A percentile compares a stretch with the other conserved stretches of the same genome.
Conservation (phyloP, 148 eudicot genomes). For the Spergularia bocconei region DNA sequence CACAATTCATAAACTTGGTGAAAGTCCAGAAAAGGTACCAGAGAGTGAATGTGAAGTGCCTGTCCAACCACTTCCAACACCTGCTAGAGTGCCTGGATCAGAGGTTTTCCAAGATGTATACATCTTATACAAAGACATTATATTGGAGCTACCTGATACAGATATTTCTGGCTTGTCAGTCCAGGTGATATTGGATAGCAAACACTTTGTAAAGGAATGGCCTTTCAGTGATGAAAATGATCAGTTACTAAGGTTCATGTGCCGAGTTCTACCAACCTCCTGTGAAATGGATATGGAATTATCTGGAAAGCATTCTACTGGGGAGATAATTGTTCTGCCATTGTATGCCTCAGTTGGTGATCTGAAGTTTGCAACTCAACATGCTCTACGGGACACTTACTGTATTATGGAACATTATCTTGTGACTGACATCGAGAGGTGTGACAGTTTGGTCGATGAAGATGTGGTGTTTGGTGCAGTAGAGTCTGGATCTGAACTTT, state of each 20-base stretch:
- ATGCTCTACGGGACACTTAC: constrained; percentile 74
- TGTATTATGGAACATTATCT: constrained; percentile 36
- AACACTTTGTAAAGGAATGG: constrained; percentile 74
- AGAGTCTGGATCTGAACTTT: constrained; percentile 60
- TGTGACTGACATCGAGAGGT: constrained; percentile 41
- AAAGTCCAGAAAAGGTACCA: constrained; percentile 10
- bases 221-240: constrained; percentile 56
- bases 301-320: constrained; percentile 26
- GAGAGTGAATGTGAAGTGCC: constrained; percentile 15
- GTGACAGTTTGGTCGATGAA: constrained; percentile 38
- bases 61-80: constrained; percentile 5
- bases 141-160: constrained; percentile 36
- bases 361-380: constrained; percentile 42
- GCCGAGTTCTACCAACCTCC: constrained; percentile 39
- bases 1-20: constrained; percentile 44
- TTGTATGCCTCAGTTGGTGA: constrained; percentile 60
- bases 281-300: constrained; percentile 29
- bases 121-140: constrained; percentile 41
- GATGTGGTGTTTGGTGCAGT: constrained; percentile 61
- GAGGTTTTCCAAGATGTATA: constrained; percentile 48
- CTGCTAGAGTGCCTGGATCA: constrained; percentile 15
- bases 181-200: constrained; percentile 58
- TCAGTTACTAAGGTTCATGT: constrained; percentile 55
- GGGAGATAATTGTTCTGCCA: constrained; percentile 55
- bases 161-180: constrained; percentile 39